Evolutionary conservation across 1,139 yeast genomes (phyloP).

Genomic region (Saccharomyces hybrid): DNA sequence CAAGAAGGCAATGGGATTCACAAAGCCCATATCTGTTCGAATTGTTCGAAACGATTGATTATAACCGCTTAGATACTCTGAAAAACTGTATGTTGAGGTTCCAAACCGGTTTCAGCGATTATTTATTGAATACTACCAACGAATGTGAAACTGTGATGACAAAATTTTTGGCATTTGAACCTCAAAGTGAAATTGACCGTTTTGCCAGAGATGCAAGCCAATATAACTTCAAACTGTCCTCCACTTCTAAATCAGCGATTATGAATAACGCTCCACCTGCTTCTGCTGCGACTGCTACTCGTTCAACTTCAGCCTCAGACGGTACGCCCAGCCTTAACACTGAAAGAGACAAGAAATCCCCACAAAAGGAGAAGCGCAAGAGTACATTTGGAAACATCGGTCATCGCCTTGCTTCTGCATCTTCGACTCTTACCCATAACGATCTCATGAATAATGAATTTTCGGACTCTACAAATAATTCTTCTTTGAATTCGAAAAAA

Average conservation of each 20-base stretch:
- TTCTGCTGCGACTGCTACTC: not conserved
- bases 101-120: slow-evolving; percentile 54
- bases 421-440: slow-evolving; percentile 21
- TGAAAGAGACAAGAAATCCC: not conserved
- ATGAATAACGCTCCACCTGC: not conserved
- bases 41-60: slow-evolving; percentile 69
- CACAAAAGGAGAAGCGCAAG: slow-evolving; percentile 14
- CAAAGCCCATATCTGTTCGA: slow-evolving; percentile 75
- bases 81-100: slow-evolving; percentile 64
- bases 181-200: slow-evolving; percentile 49
- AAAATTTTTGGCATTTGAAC: slow-evolving; percentile 53
- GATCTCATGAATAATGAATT: slow-evolving; percentile 28
- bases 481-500: slow-evolving; percentile 21
- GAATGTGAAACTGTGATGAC: slow-evolving; percentile 62
- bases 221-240: slow-evolving; percentile 15
- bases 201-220: slow-evolving; percentile 43
- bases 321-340: not conserved
- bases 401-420: slow-evolving; percentile 17
- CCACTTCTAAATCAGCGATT: not conserved
- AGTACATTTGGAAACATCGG: slow-evolving; percentile 17
- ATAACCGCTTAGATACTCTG: slow-evolving; percentile 54
- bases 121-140: slow-evolving; percentile 39
- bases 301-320: too few relatives aligned
- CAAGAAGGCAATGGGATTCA: slow-evolving; percentile 49
- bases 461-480: slow-evolving; percentile 23